Conservation (phyloP, 768 basidiomycete genomes). For the Solioccasus polychromus region DNA sequence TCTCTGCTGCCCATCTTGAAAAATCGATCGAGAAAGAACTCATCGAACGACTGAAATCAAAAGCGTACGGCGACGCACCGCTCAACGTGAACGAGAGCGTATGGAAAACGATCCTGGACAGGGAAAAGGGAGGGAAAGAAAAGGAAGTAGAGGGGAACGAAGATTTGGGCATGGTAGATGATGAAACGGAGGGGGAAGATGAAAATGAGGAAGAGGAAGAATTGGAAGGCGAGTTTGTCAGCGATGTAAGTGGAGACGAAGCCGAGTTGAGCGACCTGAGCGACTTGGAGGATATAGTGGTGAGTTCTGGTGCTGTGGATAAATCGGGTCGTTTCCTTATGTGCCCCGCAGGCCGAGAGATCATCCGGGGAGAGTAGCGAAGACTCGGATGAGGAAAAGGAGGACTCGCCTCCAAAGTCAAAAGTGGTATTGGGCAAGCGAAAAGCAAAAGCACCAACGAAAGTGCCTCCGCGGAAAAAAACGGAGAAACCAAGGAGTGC, state of each 20-base stretch:
- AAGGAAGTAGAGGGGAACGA: conserved; percentile 42
- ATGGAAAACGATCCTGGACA: conserved; percentile 89
- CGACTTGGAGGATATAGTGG: conserved; percentile 65
- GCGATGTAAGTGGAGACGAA: conserved; percentile 53
- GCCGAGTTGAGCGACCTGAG: conserved; percentile 41
- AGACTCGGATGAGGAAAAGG: conserved; percentile 40
- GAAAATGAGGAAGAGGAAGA: conserved; percentile 51
- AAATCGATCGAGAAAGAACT: conserved; percentile 95
- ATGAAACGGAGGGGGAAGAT: conserved; percentile 54
- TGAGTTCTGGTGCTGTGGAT: conserved; percentile 32
- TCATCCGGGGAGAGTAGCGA: conserved; percentile 42
- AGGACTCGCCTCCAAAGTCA: conserved; percentile 34
- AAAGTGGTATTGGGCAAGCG: conserved; percentile 63
- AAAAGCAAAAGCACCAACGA: conserved; percentile 47
- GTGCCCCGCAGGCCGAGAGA: conserved; percentile 29
- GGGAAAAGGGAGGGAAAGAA: conserved; percentile 55
- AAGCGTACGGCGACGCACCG: conserved; percentile 96
- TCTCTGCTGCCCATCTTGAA: conserved; percentile 93
- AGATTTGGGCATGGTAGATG: conserved; percentile 44
- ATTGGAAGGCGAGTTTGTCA: conserved; percentile 55
- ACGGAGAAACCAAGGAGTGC: conserved; percentile 63
- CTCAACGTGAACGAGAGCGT: conserved; percentile 97
- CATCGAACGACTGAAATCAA: conserved; percentile 90
- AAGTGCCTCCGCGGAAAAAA: conserved; percentile 47
- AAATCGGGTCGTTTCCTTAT: conserved; percentile 19